Base-by-base conservation (phyloP, 2,329 filamentous ascomycete genomes). In the Botrytis fragariae region DNA sequence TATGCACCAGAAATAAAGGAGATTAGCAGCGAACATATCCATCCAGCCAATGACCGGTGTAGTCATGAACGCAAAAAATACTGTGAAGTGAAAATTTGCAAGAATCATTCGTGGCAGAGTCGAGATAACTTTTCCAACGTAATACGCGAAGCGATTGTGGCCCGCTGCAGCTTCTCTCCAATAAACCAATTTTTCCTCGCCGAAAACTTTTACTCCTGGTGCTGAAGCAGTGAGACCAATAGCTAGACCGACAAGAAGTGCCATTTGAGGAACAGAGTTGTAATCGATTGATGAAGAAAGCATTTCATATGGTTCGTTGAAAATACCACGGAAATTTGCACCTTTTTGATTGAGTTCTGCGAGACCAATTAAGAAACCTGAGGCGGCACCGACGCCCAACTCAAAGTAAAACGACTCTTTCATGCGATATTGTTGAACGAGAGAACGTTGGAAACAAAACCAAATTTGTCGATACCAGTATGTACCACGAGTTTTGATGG, bases 351-450 rank as follows among this genome's bases (percentile, higher is more conserved):
- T 81, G 68, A 85, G 83, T 74, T 87, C 81, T 0, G 87, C 86
- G 1, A 90, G 82, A 0, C 88, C 88, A 10, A 90, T 86, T 7
- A 90, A 80, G 14, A 84, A 81, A 4, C 87, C 88, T 0, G 87
- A 85, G 3, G 89, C 79, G 0, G 83, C 83, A 8, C 86, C 86
- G 51, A 89, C 83, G 12, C 82, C 84, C 74, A 89, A 84, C 78
- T 90, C 88, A 73, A 87, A 86, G 78, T 84, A 85, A 79, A 89
- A 85, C 1, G 84, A 83, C 0, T 84, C 83, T 70, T 84, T 84
- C 48, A 83, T 81, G 42, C 88, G 87, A 75, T 86, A 86, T 80
- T 90, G 88, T 79, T 90, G 89, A 5, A 87, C 82, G 75, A 89
- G 83, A 8, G 87, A 84, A 3, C 89, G 84, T 3, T 79, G 77